These are phyloP conservation scores for Nevesoporus exiguus DNA, from an alignment of 768 basidiomycete genomes.

Conservation along the genomic window DNA sequence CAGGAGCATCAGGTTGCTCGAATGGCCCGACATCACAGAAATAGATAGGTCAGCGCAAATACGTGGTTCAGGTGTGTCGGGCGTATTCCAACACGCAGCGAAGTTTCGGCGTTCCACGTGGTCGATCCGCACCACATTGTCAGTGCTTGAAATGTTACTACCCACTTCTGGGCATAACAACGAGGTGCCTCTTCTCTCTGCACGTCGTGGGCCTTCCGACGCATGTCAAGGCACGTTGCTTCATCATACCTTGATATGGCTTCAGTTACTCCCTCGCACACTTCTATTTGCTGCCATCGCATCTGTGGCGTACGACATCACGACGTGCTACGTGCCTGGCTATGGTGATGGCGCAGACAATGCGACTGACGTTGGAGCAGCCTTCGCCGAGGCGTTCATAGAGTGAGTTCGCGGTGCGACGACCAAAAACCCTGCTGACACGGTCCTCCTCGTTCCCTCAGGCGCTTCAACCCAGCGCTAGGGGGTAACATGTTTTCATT, in stretches of 20 bases:
- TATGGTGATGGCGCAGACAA: slow-evolving; percentile 11
- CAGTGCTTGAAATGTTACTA: too few species aligned
- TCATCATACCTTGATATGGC: not conserved
- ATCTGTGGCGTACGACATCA: not conserved
- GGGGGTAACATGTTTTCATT: slow-evolving; percentile 4
- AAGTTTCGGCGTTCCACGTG: too few species aligned
- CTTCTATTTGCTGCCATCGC: not conserved
- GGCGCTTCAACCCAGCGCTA: not conserved
- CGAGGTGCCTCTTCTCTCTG: not conserved
- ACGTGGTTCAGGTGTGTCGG: too few species aligned
- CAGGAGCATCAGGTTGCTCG: too few species aligned
- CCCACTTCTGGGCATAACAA: too few species aligned
- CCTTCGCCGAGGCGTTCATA: slow-evolving; percentile 1
- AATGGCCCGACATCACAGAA: too few species aligned
- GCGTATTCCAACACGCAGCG: too few species aligned
- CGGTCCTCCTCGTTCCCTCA: slow-evolving; percentile 5
- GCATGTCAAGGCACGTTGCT: too few species aligned
- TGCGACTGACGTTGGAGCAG: slow-evolving; percentile 3
- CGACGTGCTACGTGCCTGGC: slow-evolving; percentile 7
- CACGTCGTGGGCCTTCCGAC: too few species aligned
- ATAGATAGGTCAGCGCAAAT: too few species aligned
- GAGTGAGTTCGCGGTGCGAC: not conserved
- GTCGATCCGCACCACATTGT: too few species aligned
- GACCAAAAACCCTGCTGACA: not conserved
- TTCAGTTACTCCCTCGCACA: not conserved